Evolutionary conservation across 164 flowering plant genomes (phyloP).

Genomic region (Vitis cinerea): DNA sequence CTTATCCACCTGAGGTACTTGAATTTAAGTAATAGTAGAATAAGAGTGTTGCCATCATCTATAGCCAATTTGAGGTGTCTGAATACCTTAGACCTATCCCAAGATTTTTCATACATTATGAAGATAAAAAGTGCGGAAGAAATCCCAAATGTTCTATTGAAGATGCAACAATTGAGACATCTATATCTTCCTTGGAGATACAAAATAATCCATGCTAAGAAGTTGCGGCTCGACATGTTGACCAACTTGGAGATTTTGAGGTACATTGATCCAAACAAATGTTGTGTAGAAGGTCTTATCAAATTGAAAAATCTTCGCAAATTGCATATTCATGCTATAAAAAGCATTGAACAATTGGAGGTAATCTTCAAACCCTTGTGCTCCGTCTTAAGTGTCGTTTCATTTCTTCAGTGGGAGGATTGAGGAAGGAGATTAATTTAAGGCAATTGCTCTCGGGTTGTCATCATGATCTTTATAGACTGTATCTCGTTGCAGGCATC

Average conservation of each 20-base stretch:
- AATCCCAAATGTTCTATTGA: constrained; percentile 19
- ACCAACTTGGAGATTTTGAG: constrained; percentile 18
- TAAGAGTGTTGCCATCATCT: constrained; percentile 11
- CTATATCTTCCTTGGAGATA: background rate
- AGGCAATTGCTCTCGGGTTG: background rate
- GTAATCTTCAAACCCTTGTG: background rate
- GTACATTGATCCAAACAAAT: background rate
- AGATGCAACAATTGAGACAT: constrained; percentile 17
- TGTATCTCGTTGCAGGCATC: constrained; percentile 11
- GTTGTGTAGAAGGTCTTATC: constrained; percentile 7
- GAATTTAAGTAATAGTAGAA: background rate
- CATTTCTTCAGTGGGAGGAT: too few relatives aligned
- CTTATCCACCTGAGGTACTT: constrained; percentile 31
- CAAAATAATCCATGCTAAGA: background rate
- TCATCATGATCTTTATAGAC: constrained; percentile 1
- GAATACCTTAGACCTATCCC: constrained; percentile 9
- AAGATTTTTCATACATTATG: background rate
- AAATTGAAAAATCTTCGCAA: constrained; percentile 10
- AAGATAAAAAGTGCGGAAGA: background rate
- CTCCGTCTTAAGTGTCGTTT: constrained; percentile 1
- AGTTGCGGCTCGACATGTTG: constrained; percentile 16
- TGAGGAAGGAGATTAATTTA: too few relatives aligned
- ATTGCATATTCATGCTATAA: background rate
- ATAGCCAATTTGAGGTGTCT: constrained; percentile 17
- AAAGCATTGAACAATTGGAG: background rate